These are phyloP conservation scores for Penicillium fimorum DNA, from an alignment of 495 filamentous ascomycete genomes.

Conservation along the genomic window DNA sequence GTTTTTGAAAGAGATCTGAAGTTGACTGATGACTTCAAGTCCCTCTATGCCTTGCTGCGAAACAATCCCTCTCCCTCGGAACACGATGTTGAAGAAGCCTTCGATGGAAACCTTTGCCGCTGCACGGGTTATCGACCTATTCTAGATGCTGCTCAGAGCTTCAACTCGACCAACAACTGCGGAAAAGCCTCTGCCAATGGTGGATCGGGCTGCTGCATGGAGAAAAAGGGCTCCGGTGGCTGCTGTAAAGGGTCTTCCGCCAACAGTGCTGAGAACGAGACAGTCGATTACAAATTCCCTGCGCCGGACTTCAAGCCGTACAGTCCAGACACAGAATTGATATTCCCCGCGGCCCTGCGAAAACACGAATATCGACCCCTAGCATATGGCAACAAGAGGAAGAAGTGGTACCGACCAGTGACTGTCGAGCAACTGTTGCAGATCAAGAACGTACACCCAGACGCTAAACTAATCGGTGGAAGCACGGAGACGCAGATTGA, in stretches of 20 bases:
- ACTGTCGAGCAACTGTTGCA: constrained; percentile 84
- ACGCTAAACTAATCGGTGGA: constrained; percentile 91
- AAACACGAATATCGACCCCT: constrained; percentile 81
- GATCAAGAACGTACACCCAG: constrained; percentile 82
- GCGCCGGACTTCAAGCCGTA: constrained; percentile 80
- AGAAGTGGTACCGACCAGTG: constrained; percentile 89
- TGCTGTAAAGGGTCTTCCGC: constrained; percentile 39
- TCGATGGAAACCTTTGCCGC: constrained; percentile 89
- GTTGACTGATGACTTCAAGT: constrained; percentile 14
- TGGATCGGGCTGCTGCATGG: constrained; percentile 56
- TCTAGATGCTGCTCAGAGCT: constrained; percentile 79
- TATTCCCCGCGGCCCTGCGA: constrained; percentile 81
- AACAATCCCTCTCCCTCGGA: constrained; percentile 50
- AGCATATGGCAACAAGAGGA: constrained; percentile 89
- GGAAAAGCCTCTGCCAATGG: constrained; percentile 46
- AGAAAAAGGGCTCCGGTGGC: constrained; percentile 40
- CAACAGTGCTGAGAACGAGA: constrained; percentile 14
- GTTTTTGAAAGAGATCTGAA: neutral
- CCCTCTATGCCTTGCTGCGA: constrained; percentile 60
- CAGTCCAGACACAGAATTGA: constrained; percentile 88
- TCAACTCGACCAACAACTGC: constrained; percentile 39
- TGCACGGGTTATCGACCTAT: constrained; percentile 96
- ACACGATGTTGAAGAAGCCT: constrained; percentile 32
- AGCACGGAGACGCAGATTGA: constrained; percentile 98
- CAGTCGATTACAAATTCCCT: constrained; percentile 28